Percentiles rank a stretch among this genome's conserved stretches.
These are phyloP conservation scores for Saccharomyces uvarum DNA, from an alignment of 1,139 yeast genomes.

Conservation along the genomic window DNA sequence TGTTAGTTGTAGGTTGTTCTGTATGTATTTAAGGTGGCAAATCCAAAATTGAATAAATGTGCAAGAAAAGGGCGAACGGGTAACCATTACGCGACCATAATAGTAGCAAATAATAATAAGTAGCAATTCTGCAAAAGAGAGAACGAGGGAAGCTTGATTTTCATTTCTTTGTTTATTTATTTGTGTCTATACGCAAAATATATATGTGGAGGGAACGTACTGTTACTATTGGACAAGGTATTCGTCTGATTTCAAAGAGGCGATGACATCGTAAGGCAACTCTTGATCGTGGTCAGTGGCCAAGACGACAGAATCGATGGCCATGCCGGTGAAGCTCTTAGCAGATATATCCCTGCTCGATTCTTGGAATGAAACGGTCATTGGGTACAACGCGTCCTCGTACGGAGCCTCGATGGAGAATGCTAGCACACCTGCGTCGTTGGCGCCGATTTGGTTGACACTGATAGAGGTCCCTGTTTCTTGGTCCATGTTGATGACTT, in stretches of 20 bases:
- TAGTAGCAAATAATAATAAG: not conserved
- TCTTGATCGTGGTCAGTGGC: constrained; percentile 2
- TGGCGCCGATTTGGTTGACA: constrained; percentile 38
- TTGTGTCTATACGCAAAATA: not conserved
- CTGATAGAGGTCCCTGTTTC: constrained; percentile 52
- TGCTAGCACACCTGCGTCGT: constrained; percentile 66
- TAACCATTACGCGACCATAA: not conserved
- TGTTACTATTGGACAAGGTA: constrained; percentile 3
- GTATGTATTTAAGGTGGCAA: not conserved
- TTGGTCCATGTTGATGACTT: constrained; percentile 44
- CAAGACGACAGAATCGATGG: not conserved
- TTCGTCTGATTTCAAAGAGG: constrained; percentile 4
- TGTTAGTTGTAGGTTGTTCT: not conserved
- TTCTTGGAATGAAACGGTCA: constrained; percentile 44
- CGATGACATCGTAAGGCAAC: constrained; percentile 3
- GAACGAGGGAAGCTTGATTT: too few species aligned
- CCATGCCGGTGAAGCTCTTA: constrained; percentile 3
- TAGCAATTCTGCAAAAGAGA: not conserved
- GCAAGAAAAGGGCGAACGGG: not conserved
- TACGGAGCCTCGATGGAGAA: constrained; percentile 64
- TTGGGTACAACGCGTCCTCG: constrained; percentile 87
- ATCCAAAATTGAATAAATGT: not conserved
- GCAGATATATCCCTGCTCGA: constrained; percentile 9
- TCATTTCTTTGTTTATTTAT: not conserved
- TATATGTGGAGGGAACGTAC: not conserved